Conservation (phyloP, 148 eudicot species). For the Selenicereus undatus region DNA sequence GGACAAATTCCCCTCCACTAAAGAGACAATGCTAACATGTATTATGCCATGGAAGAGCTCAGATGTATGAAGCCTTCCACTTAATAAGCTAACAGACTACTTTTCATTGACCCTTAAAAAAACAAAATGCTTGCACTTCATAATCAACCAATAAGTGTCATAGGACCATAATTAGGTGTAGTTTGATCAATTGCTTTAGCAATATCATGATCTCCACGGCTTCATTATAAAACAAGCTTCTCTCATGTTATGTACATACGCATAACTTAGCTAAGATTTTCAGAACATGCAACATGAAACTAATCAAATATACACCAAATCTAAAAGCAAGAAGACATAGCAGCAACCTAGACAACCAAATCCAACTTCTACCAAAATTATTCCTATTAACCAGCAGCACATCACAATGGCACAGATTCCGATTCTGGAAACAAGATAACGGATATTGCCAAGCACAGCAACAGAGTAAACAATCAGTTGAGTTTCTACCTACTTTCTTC, state of each 20-base stretch:
- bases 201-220: background rate
- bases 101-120: background rate
- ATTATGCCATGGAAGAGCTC: background rate
- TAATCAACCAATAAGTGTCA: background rate
- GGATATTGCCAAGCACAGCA: background rate
- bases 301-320: background rate
- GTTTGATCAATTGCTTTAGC: background rate
- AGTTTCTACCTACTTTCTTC: background rate
- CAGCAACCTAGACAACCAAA: background rate
- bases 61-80: background rate
- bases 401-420: background rate
- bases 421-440: background rate
- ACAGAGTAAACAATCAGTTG: background rate
- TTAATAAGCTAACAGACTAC: background rate
- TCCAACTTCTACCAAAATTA: background rate
- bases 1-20: background rate
- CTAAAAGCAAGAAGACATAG: background rate
- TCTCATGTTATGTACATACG: background rate
- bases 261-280: background rate
- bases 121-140: background rate
- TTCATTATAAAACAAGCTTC: background rate
- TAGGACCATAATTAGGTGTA: background rate
- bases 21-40: background rate
- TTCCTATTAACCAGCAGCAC: background rate
- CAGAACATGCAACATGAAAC: constrained; percentile 9